These are phyloP conservation scores for Juglanconis sp. DNA, from an alignment of 2,329 filamentous ascomycete species.

Conservation along the genomic window DNA sequence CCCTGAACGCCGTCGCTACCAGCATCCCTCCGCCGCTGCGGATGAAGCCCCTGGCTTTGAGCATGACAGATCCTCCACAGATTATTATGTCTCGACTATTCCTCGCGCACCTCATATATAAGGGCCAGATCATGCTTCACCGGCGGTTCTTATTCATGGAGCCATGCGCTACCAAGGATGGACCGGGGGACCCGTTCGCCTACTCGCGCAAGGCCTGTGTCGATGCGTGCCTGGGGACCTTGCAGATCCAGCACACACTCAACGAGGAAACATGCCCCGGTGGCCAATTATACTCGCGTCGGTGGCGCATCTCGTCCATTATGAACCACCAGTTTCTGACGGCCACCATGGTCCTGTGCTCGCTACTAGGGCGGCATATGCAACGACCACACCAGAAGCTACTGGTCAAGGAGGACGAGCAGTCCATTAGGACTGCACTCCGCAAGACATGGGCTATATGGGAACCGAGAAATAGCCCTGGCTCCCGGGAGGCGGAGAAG, in stretches of 20 bases:
- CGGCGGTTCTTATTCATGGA: constrained; percentile 28
- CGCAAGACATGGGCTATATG: too few relatives aligned
- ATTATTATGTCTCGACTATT: constrained; percentile 27
- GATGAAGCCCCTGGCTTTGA: constrained; percentile 19
- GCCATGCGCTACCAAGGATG: too few relatives aligned
- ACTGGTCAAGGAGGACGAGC: too few relatives aligned
- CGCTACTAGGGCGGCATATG: background rate
- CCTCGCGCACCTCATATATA: constrained; percentile 27
- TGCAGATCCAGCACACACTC: constrained; percentile 24
- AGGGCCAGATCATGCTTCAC: constrained; percentile 30
- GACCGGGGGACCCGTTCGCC: constrained; percentile 19
- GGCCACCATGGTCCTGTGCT: constrained; percentile 6
- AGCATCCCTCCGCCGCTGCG: constrained; percentile 24
- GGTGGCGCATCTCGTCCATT: constrained; percentile 8
- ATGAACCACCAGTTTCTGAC: constrained; percentile 11
- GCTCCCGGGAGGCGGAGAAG: too few relatives aligned
- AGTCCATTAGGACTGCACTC: too few relatives aligned
- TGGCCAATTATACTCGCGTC: background rate
- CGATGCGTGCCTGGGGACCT: constrained; percentile 22
- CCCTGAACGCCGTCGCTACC: constrained; percentile 23
- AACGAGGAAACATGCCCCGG: constrained; percentile 20
- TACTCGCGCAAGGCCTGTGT: constrained; percentile 26
- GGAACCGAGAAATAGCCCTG: too few relatives aligned
- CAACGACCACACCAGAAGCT: background rate
- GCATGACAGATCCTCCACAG: constrained; percentile 23